A percentile compares a stretch with the other conserved stretches of the same genome.
These are phyloP conservation scores for Zoysia japonica DNA, from an alignment of 176 grass and related monocot species.

Conservation along the genomic window DNA sequence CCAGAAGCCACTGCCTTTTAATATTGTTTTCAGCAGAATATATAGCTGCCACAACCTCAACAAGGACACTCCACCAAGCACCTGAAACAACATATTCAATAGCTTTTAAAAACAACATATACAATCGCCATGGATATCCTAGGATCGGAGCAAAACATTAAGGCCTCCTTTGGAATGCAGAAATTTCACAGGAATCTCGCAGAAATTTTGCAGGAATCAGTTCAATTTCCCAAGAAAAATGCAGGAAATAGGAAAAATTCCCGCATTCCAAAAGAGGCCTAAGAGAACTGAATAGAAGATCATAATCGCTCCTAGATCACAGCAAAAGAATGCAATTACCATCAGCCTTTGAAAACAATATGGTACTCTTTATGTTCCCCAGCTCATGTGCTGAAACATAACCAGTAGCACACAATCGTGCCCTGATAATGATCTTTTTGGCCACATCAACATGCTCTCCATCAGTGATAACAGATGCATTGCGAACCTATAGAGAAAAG, in stretches of 20 bases:
- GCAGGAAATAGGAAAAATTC: too few relatives aligned
- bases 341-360: slow-evolving; percentile 72
- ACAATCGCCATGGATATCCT: neutral
- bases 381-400: slow-evolving; percentile 59
- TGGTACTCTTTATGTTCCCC: slow-evolving; percentile 50
- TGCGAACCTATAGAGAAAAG: slow-evolving; percentile 53
- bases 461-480: slow-evolving; percentile 35
- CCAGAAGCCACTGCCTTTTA: slow-evolving; percentile 88
- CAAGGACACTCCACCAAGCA: slow-evolving; percentile 79
- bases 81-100: slow-evolving; percentile 46
- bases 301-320: slow-evolving; percentile 12
- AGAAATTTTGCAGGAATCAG: too few relatives aligned
- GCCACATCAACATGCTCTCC: slow-evolving; percentile 41
- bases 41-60: slow-evolving; percentile 70
- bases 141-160: neutral
- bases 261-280: too few relatives aligned
- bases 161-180: too few relatives aligned
- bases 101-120: slow-evolving; percentile 16
- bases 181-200: too few relatives aligned
- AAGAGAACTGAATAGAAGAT: neutral
- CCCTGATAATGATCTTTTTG: slow-evolving; percentile 70
- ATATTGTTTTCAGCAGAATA: slow-evolving; percentile 48
- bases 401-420: slow-evolving; percentile 56
- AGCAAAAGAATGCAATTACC: slow-evolving; percentile 51
- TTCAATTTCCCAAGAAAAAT: too few relatives aligned